Evolutionary conservation across 73 alveolate genomes (phyloP).

Genomic region (Tetrahymena malaccensis): DNA sequence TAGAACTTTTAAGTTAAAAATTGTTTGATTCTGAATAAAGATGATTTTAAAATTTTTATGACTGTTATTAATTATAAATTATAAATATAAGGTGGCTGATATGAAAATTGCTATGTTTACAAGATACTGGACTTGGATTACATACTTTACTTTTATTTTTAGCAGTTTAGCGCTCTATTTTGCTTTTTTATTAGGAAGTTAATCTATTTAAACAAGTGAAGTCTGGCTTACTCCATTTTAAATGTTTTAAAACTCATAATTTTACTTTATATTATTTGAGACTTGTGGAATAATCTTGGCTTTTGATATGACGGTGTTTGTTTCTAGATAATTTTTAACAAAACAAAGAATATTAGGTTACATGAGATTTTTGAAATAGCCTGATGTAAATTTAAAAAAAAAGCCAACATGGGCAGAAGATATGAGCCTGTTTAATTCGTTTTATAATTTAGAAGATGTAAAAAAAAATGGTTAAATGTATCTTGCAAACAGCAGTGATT

Average conservation of each 20-base stretch:
- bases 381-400: background rate
- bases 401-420: background rate
- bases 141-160: slow-evolving; percentile 29
- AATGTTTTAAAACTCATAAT: slow-evolving; percentile 1
- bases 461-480: background rate
- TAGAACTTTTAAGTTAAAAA: no score
- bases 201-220: slow-evolving; percentile 12
- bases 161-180: slow-evolving; percentile 36
- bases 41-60: background rate
- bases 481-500: background rate
- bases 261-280: slow-evolving; percentile 5
- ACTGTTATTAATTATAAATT: background rate
- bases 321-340: background rate
- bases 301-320: slow-evolving; percentile 24
- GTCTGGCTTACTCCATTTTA: slow-evolving; percentile 16
- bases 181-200: slow-evolving; percentile 47
- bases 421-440: background rate
- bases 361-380: background rate
- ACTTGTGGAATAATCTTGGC: slow-evolving; percentile 1
- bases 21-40: no score
- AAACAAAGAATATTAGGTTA: background rate
- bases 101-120: slow-evolving; percentile 42
- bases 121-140: slow-evolving; percentile 39
- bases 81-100: slow-evolving; percentile 21
- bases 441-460: background rate